Evolutionary conservation across 192 early-diverging fungal species (phyloP).

Genomic region (Phycomyces blakesleeanus): DNA sequence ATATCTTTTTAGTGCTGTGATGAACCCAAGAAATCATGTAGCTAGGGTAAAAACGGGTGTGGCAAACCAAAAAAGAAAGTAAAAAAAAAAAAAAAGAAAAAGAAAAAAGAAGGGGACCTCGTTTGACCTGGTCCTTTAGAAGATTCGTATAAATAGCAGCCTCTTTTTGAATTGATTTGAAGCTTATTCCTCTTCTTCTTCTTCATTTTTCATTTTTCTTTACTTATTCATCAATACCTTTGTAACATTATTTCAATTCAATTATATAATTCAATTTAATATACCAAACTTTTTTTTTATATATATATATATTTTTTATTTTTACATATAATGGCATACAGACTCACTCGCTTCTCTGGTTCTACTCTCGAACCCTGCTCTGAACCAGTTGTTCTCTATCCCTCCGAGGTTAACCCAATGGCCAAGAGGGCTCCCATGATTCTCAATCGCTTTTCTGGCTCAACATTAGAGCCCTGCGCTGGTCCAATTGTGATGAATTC

Average conservation of each 20-base stretch:
- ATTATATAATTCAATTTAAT: no score
- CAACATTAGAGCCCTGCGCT: conserved; percentile 21
- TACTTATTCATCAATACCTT: background rate
- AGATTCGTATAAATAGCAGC: conserved; percentile 1
- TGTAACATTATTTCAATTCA: no score
- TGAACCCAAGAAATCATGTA: no score
- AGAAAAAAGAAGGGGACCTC: background rate
- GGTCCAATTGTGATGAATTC: conserved; percentile 21
- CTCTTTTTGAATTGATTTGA: no score
- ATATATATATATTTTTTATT: no score
- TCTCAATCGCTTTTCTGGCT: conserved; percentile 21
- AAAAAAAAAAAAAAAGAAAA: background rate
- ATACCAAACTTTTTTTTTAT: no score
- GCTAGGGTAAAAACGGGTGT: no score
- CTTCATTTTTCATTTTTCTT: background rate
- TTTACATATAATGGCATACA: conserved; percentile 1
- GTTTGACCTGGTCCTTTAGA: background rate
- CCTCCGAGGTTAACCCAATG: background rate
- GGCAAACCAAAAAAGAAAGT: no score
- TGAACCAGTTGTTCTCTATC: conserved; percentile 23
- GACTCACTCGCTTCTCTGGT: conserved; percentile 20
- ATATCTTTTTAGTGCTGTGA: no score
- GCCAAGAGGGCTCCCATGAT: background rate
- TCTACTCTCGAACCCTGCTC: conserved; percentile 24
- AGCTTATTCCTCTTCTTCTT: no score